Percentiles rank a stretch among this genome's conserved stretches.
phyloP scores from a whole-genome alignment of 768 basidiomycete genomes.

The Ramaria sp. region DNA sequence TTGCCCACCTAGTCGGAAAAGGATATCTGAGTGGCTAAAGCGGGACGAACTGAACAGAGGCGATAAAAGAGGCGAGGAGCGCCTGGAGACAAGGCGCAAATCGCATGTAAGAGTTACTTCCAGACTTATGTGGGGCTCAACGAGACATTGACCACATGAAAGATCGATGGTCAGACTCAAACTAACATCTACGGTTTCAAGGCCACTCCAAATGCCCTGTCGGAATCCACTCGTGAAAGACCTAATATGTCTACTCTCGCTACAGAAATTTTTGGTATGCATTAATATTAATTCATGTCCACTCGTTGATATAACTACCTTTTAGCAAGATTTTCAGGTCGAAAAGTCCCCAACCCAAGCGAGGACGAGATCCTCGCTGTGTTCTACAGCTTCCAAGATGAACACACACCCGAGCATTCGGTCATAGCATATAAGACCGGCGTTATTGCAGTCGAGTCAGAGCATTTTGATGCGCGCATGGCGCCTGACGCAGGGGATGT shows the following conservation, averaged over 20 bases:
- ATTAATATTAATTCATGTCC: background rate
- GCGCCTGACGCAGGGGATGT: constrained; percentile 32
- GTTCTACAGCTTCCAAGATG: constrained; percentile 63
- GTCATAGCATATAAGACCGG: constrained; percentile 31
- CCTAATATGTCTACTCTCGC: constrained; percentile 73
- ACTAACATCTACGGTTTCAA: constrained; percentile 58
- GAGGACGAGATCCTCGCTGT: constrained; percentile 55
- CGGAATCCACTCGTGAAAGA: constrained; percentile 40
- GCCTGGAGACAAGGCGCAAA: background rate
- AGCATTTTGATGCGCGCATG: constrained; percentile 28
- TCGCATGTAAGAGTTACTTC: background rate
- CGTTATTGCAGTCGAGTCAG: constrained; percentile 40
- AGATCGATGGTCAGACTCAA: constrained; percentile 74
- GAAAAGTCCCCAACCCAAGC: constrained; percentile 54
- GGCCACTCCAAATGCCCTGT: constrained; percentile 37
- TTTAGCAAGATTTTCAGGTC: constrained; percentile 50
- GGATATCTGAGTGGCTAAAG: constrained; percentile 46
- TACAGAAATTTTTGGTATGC: constrained; percentile 77
- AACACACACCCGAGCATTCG: constrained; percentile 25
- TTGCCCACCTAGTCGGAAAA: constrained; percentile 49
- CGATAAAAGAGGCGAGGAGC: background rate
- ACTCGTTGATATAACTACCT: background rate
- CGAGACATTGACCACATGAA: background rate
- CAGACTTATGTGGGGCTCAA: background rate
- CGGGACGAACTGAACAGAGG: constrained; percentile 16